Evolutionary conservation across 1,284 basidiomycete species (phyloP), one percentile per base, ranked within the genome.

Genomic region (Caloboletus inedulis): DNA sequence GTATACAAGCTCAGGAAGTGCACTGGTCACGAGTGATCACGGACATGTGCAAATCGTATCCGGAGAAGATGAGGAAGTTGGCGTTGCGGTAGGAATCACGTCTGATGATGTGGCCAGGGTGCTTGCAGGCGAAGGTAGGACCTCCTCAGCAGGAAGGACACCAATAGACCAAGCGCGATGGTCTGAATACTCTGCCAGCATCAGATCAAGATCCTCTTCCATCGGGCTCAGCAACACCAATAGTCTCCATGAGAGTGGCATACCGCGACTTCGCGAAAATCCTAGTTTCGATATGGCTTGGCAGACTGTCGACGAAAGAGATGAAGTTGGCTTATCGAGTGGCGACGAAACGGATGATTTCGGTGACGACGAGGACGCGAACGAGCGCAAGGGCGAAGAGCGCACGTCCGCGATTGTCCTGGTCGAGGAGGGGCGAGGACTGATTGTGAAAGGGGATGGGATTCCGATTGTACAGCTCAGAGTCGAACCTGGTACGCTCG

Each of bases 351-450:
- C 82, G 0, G 86, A 89, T 62, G 85, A 87, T 57, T 80, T 85
- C 53, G 76, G 74, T 47, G 77, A 81, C 30, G 81, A 81, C 25
- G 77, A 78, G 33, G 76, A 81, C 8, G 68, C 71, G 6, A 77
- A 79, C 29, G 76, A 79, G n/a, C 65, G 68, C 29, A 77, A 78
- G 37, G 76, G 80, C 42, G 82, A 87, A 51, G 84, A 88, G 60
- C 77, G 84, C 43, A 89, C 89, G 0, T 82, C 86, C 47, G 89
- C 89, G 13, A 76, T 83, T 49, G 79, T 90, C 53, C 74, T 91
- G 46, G 89, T 85, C 31, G 89, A 91, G 62, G 87, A 91, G 70
- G 89, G 89, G 8, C 81, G 85, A 34, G 89, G 88, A 16, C 72
- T 89, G 54, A 91, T 91, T 56, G 84, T 91, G 1, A 81, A 80